phyloP scores from a whole-genome alignment of 768 basidiomycete species.

The Boletus rex-veris region DNA sequence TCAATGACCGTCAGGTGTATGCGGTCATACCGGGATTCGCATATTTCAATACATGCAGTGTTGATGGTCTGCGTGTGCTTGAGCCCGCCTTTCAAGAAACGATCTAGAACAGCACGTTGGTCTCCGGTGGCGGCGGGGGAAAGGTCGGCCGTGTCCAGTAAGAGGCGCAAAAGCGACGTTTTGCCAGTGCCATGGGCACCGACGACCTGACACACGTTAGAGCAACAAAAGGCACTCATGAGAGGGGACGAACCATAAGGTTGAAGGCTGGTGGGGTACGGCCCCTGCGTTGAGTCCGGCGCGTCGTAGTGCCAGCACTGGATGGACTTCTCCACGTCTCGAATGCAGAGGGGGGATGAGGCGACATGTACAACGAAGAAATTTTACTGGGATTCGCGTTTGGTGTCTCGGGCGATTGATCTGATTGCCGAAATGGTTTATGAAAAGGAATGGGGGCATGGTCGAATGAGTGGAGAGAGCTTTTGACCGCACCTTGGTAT shows the following conservation, averaged over 20 bases:
- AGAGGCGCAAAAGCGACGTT: slow-evolving; percentile 73
- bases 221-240: background rate
- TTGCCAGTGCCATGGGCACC: slow-evolving; percentile 82
- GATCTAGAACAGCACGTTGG: slow-evolving; percentile 61
- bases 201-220: slow-evolving; percentile 51
- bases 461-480: slow-evolving; percentile 55
- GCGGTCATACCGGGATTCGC: slow-evolving; percentile 79
- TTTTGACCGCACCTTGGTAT: slow-evolving; percentile 68
- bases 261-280: slow-evolving; percentile 78
- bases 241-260: slow-evolving; percentile 58
- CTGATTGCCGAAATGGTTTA: slow-evolving; percentile 69
- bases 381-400: slow-evolving; percentile 47
- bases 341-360: slow-evolving; percentile 57
- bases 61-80: slow-evolving; percentile 62
- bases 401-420: slow-evolving; percentile 27
- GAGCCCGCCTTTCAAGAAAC: slow-evolving; percentile 58
- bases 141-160: slow-evolving; percentile 82
- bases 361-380: slow-evolving; percentile 67
- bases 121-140: slow-evolving; percentile 74
- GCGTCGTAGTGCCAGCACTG: slow-evolving; percentile 37
- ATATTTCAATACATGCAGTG: slow-evolving; percentile 74
- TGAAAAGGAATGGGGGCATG: slow-evolving; percentile 69
- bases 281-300: slow-evolving; percentile 61
- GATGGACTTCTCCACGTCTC: slow-evolving; percentile 47
- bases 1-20: slow-evolving; percentile 79